These are phyloP conservation scores for Penicillium nucicola DNA, from an alignment of 495 filamentous ascomycete genomes.

Conservation along the genomic window DNA sequence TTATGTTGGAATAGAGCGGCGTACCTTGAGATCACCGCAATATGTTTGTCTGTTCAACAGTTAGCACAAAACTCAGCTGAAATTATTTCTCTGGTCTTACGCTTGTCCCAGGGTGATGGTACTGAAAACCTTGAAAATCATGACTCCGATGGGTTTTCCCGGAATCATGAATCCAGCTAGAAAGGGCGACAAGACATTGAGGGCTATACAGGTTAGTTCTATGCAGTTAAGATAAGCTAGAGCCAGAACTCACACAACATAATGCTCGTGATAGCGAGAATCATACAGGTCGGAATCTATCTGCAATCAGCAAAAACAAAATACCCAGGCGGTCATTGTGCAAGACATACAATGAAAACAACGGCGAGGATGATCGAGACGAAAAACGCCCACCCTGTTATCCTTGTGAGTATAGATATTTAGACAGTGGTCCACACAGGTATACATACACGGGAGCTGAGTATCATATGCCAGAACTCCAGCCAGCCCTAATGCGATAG, in stretches of 20 bases:
- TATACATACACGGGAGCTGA: constrained; percentile 39
- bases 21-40: constrained; percentile 20
- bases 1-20: neutral
- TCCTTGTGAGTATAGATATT: neutral
- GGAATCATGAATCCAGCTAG: constrained; percentile 62
- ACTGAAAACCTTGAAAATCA: constrained; percentile 68
- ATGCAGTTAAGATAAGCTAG: neutral
- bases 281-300: constrained; percentile 28
- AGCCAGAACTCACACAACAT: constrained; percentile 21
- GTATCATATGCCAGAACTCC: constrained; percentile 56
- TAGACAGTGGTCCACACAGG: neutral
- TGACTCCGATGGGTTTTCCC: constrained; percentile 55
- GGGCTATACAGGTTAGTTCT: constrained; percentile 30
- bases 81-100: constrained; percentile 1
- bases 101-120: constrained; percentile 56
- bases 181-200: constrained; percentile 62
- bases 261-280: constrained; percentile 56
- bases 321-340: too few relatives aligned
- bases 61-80: neutral
- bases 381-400: constrained; percentile 55
- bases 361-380: constrained; percentile 39
- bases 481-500: constrained; percentile 50
- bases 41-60: constrained; percentile 7
- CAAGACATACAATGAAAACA: constrained; percentile 21
- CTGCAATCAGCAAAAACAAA: neutral